Percentiles rank a stretch among this genome's conserved stretches.
Conservation (phyloP, 805 yeast species). For the Saccharomyces paradoxus region DNA sequence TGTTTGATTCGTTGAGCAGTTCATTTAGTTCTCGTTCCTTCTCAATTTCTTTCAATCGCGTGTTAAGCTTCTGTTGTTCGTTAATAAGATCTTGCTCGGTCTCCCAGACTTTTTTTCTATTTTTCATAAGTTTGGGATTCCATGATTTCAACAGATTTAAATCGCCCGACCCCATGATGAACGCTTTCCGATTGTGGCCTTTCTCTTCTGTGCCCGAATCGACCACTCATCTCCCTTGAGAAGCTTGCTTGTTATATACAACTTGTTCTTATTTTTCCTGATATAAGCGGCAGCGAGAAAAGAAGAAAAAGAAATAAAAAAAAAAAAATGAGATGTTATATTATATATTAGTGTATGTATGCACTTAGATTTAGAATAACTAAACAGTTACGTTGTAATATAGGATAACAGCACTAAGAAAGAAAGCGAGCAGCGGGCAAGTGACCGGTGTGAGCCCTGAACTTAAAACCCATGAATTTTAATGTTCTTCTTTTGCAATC, state of each 20-base stretch:
- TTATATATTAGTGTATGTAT: background rate
- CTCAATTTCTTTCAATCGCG: constrained; percentile 54
- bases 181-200: background rate
- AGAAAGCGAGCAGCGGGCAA: background rate
- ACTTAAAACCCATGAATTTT: constrained; percentile 93
- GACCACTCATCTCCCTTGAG: too few relatives aligned
- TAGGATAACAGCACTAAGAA: background rate
- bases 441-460: background rate
- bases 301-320: background rate
- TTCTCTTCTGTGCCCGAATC: background rate
- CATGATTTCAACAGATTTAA: constrained; percentile 88
- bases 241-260: too few relatives aligned
- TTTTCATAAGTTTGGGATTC: constrained; percentile 85
- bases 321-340: background rate
- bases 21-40: constrained; percentile 55
- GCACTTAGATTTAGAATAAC: background rate
- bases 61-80: constrained; percentile 59
- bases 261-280: background rate
- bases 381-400: background rate
- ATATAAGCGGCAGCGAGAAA: background rate
- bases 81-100: constrained; percentile 67
- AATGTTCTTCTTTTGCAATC: constrained; percentile 89
- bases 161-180: constrained; percentile 58
- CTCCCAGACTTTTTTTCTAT: constrained; percentile 79
- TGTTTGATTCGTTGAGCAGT: constrained; percentile 41